Evolutionary conservation across 139 green algal genomes (phyloP).

Genomic region (Pleodorina starrii): DNA sequence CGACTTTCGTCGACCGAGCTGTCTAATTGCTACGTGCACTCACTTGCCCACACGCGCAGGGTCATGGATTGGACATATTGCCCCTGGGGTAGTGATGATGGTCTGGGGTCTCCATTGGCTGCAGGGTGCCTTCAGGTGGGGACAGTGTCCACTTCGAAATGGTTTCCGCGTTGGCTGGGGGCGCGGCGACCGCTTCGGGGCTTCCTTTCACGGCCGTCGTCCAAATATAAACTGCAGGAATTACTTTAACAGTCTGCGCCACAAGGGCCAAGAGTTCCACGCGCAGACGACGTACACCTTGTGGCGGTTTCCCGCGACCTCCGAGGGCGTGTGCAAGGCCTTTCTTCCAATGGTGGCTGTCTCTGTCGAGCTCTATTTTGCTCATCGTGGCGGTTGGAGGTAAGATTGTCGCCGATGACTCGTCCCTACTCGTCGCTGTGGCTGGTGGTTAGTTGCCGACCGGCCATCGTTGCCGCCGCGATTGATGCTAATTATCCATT

Average conservation of each 20-base stretch:
- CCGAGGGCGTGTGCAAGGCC: constrained; percentile 3
- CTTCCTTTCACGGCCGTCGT: too few relatives aligned
- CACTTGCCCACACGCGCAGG: too few relatives aligned
- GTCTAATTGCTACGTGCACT: too few relatives aligned
- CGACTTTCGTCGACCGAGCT: too few relatives aligned
- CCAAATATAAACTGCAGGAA: too few relatives aligned
- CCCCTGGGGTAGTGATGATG: not conserved
- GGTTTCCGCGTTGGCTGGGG: too few relatives aligned
- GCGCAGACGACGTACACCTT: constrained; percentile 10
- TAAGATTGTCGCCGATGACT: not conserved
- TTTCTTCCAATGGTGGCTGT: not conserved
- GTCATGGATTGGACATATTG: constrained; percentile 43
- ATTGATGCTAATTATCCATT: too few relatives aligned
- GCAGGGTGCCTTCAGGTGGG: constrained; percentile 33
- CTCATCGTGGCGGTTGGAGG: constrained; percentile 43
- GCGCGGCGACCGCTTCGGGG: too few relatives aligned
- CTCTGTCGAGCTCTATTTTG: constrained; percentile 33
- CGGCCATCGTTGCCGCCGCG: too few relatives aligned
- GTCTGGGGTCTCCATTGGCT: constrained; percentile 22
- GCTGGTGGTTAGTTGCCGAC: too few relatives aligned
- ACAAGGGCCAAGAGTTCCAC: constrained; percentile 13
- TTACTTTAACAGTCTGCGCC: constrained; percentile 4
- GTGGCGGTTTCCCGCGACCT: not conserved
- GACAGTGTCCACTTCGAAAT: too few relatives aligned
- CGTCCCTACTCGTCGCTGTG: not conserved